These are phyloP conservation scores for Hyaloscypha bicolor DNA, from an alignment of 495 filamentous ascomycete genomes.

Conservation along the genomic window DNA sequence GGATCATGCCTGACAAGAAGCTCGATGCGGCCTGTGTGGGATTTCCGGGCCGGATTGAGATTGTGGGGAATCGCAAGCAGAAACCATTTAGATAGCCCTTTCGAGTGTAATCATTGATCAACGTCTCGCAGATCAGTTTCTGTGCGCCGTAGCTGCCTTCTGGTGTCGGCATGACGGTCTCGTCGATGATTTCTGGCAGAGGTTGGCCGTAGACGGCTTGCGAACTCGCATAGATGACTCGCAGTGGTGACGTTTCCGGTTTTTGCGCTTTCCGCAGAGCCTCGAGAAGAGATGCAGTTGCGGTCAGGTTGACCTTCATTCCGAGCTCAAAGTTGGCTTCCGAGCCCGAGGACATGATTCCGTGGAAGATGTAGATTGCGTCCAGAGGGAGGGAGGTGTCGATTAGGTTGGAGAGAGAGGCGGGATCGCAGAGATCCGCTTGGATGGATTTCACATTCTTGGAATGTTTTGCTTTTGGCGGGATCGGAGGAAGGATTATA, in stretches of 20 bases:
- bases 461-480: slow-evolving; percentile 49
- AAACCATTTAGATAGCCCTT: slow-evolving; percentile 69
- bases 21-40: slow-evolving; percentile 76
- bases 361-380: slow-evolving; percentile 78
- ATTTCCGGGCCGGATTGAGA: slow-evolving; percentile 72
- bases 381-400: slow-evolving; percentile 49
- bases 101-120: slow-evolving; percentile 77
- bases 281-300: slow-evolving; percentile 65
- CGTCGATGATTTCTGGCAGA: slow-evolving; percentile 52
- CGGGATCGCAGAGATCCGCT: slow-evolving; percentile 63
- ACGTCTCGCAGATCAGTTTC: slow-evolving; percentile 74
- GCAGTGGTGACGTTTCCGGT: slow-evolving; percentile 29
- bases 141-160: slow-evolving; percentile 75
- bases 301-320: slow-evolving; percentile 72
- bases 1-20: slow-evolving; percentile 74
- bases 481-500: slow-evolving; percentile 46
- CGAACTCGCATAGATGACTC: slow-evolving; percentile 49
- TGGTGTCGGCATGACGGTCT: slow-evolving; percentile 65
- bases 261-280: slow-evolving; percentile 55
- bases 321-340: slow-evolving; percentile 78
- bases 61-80: slow-evolving; percentile 71
- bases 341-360: slow-evolving; percentile 79
- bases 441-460: slow-evolving; percentile 54
- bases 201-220: slow-evolving; percentile 65
- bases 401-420: slow-evolving; percentile 51